These are phyloP conservation scores for Tolypocladium tundrense DNA, from an alignment of 2,329 filamentous ascomycete genomes.

Conservation along the genomic window DNA sequence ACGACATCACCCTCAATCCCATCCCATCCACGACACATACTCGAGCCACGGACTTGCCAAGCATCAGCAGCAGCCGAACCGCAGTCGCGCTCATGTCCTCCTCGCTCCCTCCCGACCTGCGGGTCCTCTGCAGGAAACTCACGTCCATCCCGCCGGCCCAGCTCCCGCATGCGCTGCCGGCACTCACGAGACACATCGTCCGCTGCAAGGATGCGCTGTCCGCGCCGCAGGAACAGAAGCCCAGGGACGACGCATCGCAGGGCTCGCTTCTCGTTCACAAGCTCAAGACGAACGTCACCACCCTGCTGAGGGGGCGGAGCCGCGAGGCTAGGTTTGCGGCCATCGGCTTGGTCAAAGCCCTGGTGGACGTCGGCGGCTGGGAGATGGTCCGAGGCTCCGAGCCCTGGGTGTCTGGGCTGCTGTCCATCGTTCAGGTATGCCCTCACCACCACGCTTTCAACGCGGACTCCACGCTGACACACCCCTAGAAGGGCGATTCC, in stretches of 20 bases:
- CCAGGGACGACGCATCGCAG: slow-evolving; percentile 54
- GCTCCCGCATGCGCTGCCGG: slow-evolving; percentile 62
- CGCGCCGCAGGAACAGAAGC: slow-evolving; percentile 46
- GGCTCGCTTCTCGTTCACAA: slow-evolving; percentile 65
- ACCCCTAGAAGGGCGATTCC: slow-evolving; percentile 62
- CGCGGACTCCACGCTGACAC: neutral
- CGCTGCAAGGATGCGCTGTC: slow-evolving; percentile 54
- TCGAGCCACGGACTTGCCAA: neutral
- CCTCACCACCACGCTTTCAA: neutral
- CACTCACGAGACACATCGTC: slow-evolving; percentile 51
- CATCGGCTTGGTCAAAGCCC: slow-evolving; percentile 67
- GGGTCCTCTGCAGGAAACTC: slow-evolving; percentile 58
- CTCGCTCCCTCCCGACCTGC: slow-evolving; percentile 39
- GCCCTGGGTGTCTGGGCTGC: slow-evolving; percentile 67
- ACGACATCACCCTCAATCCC: neutral
- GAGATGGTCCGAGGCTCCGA: slow-evolving; percentile 65
- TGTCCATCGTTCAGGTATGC: slow-evolving; percentile 62
- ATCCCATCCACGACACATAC: neutral
- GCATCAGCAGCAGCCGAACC: neutral
- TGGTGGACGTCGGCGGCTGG: slow-evolving; percentile 75
- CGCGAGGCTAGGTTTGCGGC: slow-evolving; percentile 68
- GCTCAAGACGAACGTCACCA: slow-evolving; percentile 66
- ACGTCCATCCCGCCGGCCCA: slow-evolving; percentile 61
- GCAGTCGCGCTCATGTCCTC: slow-evolving; percentile 11
- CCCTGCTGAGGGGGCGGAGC: slow-evolving; percentile 67